Percentiles rank a stretch among this genome's conserved stretches.
Evolutionary conservation across 2,329 filamentous ascomycete genomes (phyloP).

Genomic region (Pyricularia grisea): DNA sequence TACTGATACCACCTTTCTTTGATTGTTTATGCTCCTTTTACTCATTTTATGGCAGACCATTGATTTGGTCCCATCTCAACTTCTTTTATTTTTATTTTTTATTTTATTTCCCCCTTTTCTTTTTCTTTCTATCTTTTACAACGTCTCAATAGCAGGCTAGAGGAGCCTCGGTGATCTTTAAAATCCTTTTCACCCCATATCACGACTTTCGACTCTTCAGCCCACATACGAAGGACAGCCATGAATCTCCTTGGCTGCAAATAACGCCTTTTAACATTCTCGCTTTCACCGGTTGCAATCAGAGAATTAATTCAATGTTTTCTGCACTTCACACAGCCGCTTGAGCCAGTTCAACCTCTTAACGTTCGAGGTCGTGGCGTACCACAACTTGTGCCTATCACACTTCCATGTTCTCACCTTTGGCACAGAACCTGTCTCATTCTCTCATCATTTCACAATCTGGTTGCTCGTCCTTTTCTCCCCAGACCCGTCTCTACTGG

Average conservation of each 20-base stretch:
- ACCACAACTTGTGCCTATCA: neutral
- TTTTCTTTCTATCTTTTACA: neutral
- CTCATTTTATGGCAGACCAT: neutral
- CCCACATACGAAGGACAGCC: neutral
- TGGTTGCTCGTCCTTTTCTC: neutral
- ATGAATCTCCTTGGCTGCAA: neutral
- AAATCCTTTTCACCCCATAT: neutral
- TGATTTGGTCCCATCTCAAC: neutral
- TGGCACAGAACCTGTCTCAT: neutral
- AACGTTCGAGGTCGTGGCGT: neutral
- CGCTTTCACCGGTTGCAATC: neutral
- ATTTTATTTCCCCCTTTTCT: neutral
- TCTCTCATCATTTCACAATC: neutral
- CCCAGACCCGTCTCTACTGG: neutral
- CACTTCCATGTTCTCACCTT: neutral
- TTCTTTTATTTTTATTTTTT: neutral
- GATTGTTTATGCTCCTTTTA: neutral
- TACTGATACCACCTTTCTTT: conserved; percentile 11
- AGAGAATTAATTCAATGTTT: neutral
- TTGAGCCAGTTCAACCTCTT: neutral
- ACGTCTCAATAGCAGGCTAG: neutral
- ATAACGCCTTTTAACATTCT: neutral
- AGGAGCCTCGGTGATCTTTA: neutral
- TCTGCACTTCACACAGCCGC: neutral
- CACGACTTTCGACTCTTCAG: neutral